These are phyloP conservation scores for Lippia alba DNA, from an alignment of 305 asterid species.

Conservation along the genomic window DNA sequence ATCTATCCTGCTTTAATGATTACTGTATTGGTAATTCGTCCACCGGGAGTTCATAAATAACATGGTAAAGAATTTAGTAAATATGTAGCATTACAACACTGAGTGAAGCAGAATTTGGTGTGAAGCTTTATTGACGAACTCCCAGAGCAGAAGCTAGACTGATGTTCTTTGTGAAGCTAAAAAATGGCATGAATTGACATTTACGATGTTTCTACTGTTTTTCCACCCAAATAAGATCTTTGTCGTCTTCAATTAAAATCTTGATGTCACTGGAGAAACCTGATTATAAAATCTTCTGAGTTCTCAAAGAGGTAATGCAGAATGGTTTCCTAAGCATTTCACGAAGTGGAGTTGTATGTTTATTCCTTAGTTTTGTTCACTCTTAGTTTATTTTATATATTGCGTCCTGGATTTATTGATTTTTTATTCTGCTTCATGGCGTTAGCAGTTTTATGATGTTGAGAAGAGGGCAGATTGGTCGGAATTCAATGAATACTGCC, in stretches of 20 bases:
- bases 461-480: constrained; percentile 90
- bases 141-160: neutral
- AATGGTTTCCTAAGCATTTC: neutral
- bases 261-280: neutral
- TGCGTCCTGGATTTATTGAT: constrained; percentile 26
- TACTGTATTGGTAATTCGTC: neutral
- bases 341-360: neutral
- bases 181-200: neutral
- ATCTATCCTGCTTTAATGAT: neutral
- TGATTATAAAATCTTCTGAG: neutral
- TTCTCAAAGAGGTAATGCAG: neutral
- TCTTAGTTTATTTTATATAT: constrained; percentile 12
- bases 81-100: neutral
- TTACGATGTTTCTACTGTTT: neutral
- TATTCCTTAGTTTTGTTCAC: constrained; percentile 3
- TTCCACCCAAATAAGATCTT: too few species aligned
- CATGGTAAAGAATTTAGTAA: neutral
- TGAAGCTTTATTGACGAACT: neutral
- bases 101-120: neutral
- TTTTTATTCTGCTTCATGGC: constrained; percentile 29
- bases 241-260: too few species aligned
- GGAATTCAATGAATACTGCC: constrained; percentile 63
- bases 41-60: neutral
- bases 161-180: neutral
- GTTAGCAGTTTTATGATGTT: constrained; percentile 58